Percentiles rank a stretch among this genome's conserved stretches.
Evolutionary conservation across 202 grass and related monocot genomes (phyloP).

Genomic region (Panicum virgatum): DNA sequence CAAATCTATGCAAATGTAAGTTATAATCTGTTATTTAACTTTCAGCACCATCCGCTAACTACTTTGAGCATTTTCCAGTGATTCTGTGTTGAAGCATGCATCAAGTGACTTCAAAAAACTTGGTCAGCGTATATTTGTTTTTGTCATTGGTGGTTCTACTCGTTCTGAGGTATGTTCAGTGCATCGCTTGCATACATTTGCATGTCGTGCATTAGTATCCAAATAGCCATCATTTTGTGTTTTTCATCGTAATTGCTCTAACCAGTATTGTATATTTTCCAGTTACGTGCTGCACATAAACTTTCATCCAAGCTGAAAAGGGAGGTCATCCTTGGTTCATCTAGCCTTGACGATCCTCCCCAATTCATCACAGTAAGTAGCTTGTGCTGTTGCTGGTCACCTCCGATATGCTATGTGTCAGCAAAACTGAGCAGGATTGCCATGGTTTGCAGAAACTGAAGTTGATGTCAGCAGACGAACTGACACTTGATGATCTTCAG

Average conservation of each 20-base stretch:
- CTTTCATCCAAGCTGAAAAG: constrained; percentile 87
- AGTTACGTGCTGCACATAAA: constrained; percentile 82
- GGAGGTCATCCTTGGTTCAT: constrained; percentile 87
- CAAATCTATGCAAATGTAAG: not conserved
- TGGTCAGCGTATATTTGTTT: constrained; percentile 94
- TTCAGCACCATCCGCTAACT: constrained; percentile 15
- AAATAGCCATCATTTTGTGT: constrained; percentile 24
- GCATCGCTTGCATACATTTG: constrained; percentile 6
- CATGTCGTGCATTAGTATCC: not conserved
- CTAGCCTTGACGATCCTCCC: constrained; percentile 80
- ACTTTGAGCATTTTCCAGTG: constrained; percentile 54
- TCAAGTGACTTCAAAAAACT: constrained; percentile 83
- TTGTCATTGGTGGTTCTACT: constrained; percentile 88
- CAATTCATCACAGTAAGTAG: constrained; percentile 88
- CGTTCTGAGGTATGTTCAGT: constrained; percentile 75
- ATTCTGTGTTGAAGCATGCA: constrained; percentile 81
- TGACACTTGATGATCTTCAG: constrained; percentile 87
- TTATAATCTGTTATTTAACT: constrained; percentile 13
- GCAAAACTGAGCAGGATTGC: constrained; percentile 31
- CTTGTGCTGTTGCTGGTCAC: constrained; percentile 24
- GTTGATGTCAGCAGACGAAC: constrained; percentile 81
- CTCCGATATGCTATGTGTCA: not conserved
- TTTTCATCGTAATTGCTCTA: constrained; percentile 21
- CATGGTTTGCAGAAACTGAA: constrained; percentile 84
- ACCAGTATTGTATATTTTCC: constrained; percentile 41